These are phyloP conservation scores for Flaveria robusta DNA, from an alignment of 129 eudicot species.

Conservation along the genomic window DNA sequence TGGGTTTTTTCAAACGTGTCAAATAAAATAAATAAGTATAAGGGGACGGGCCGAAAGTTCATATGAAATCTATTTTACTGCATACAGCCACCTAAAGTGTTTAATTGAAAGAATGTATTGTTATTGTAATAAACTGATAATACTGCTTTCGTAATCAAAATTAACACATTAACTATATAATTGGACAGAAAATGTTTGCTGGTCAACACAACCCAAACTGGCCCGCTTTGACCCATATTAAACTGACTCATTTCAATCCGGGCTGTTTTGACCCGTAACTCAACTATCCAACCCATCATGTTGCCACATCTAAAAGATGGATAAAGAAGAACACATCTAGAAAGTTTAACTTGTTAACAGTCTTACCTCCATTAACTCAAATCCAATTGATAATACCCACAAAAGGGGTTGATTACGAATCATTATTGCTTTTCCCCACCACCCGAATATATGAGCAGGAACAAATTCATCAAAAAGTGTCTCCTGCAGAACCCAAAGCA, in stretches of 20 bases:
- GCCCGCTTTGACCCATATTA: background rate
- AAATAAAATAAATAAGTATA: background rate
- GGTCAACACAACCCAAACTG: background rate
- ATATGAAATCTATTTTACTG: background rate
- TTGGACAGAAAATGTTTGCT: background rate
- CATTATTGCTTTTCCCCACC: conserved; percentile 99
- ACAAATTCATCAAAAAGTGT: conserved; percentile 96
- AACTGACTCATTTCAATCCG: background rate
- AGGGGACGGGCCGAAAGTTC: background rate
- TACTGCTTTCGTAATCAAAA: background rate
- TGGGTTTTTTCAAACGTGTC: background rate
- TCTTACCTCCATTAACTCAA: conserved; percentile 95
- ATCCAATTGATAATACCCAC: conserved; percentile 93
- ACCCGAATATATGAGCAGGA: conserved; percentile 88
- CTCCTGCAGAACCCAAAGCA: conserved; percentile 50
- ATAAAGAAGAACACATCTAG: background rate
- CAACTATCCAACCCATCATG: background rate
- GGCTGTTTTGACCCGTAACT: background rate
- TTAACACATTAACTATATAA: background rate
- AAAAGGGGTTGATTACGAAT: conserved; percentile 98
- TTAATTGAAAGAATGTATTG: background rate
- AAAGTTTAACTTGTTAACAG: conserved; percentile 12
- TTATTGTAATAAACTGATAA: background rate
- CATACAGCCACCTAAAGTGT: background rate
- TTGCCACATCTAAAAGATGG: background rate